Evolutionary conservation across 257 asterid genomes (phyloP).

Genomic region (Solanum etuberosum): DNA sequence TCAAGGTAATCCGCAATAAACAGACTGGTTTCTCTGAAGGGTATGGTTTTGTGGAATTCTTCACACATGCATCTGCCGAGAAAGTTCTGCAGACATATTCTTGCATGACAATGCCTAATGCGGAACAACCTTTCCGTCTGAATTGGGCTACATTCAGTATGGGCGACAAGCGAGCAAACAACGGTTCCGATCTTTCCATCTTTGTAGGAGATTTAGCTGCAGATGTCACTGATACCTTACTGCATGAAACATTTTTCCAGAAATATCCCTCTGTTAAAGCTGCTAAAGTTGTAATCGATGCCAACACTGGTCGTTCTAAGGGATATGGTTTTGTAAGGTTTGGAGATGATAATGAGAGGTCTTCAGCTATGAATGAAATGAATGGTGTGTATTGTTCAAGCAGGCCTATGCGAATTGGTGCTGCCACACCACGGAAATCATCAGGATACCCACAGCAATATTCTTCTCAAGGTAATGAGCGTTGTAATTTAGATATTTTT

Average conservation of each 20-base stretch:
- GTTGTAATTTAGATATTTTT: background rate
- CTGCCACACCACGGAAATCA: slow-evolving; percentile 83
- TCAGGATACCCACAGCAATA: slow-evolving; percentile 63
- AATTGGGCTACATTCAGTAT: slow-evolving; percentile 97
- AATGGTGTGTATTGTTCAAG: slow-evolving; percentile 72
- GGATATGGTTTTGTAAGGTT: slow-evolving; percentile 95
- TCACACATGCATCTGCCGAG: slow-evolving; percentile 75
- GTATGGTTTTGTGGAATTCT: slow-evolving; percentile 87
- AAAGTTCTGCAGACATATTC: slow-evolving; percentile 58
- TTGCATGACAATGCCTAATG: slow-evolving; percentile 63
- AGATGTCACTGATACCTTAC: slow-evolving; percentile 77
- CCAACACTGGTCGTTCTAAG: slow-evolving; percentile 80
- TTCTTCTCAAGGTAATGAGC: slow-evolving; percentile 52
- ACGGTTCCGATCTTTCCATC: slow-evolving; percentile 76
- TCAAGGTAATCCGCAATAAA: slow-evolving; percentile 87
- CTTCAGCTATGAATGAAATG: slow-evolving; percentile 85
- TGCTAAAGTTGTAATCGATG: slow-evolving; percentile 86
- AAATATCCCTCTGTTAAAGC: slow-evolving; percentile 83
- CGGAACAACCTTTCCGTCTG: slow-evolving; percentile 75
- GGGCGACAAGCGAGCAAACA: slow-evolving; percentile 76
- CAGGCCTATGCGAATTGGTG: slow-evolving; percentile 91
- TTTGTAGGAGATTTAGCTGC: slow-evolving; percentile 94
- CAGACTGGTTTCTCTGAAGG: slow-evolving; percentile 87
- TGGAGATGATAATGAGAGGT: slow-evolving; percentile 80
- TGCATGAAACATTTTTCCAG: slow-evolving; percentile 60